Evolutionary conservation across 805 yeast species (phyloP).

Genomic region (Starmerella khaoyaiensis): DNA sequence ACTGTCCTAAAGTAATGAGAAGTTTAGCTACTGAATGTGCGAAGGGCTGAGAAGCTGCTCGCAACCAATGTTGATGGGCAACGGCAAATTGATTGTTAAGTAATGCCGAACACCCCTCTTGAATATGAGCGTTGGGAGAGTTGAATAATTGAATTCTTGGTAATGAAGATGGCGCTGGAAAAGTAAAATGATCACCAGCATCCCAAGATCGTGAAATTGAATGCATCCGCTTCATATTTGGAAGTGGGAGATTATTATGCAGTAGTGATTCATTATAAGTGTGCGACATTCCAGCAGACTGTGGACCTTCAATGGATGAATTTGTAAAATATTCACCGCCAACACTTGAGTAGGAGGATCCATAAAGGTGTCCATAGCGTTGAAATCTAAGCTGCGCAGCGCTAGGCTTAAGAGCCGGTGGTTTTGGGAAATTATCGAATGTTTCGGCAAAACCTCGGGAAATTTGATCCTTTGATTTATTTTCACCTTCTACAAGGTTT

Average conservation of each 20-base stretch:
- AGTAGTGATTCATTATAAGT: too few relatives aligned
- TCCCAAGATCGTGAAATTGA: constrained; percentile 17
- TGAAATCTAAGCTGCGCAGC: constrained; percentile 6
- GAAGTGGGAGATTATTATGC: neutral
- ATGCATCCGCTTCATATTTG: constrained; percentile 4
- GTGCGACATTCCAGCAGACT: too few relatives aligned
- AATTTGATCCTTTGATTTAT: too few relatives aligned
- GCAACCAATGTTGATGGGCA: constrained; percentile 10
- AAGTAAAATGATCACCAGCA: constrained; percentile 4
- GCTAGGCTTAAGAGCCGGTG: constrained; percentile 2
- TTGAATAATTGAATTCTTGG: neutral
- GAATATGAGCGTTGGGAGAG: too few relatives aligned
- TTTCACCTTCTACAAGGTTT: too few relatives aligned
- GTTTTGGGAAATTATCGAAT: constrained; percentile 1
- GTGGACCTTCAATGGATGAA: neutral
- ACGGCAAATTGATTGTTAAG: too few relatives aligned
- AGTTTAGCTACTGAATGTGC: constrained; percentile 3
- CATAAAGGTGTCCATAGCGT: constrained; percentile 15
- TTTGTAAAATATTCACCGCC: neutral
- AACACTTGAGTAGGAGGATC: neutral
- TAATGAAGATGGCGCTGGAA: constrained; percentile 1
- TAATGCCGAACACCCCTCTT: too few relatives aligned
- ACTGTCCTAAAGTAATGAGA: constrained; percentile 7
- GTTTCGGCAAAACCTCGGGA: too few relatives aligned
- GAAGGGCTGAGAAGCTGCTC: constrained; percentile 7